These are phyloP conservation scores for Suhomyces choctaworum DNA, from an alignment of 1,139 yeast species.

Conservation along the genomic window DNA sequence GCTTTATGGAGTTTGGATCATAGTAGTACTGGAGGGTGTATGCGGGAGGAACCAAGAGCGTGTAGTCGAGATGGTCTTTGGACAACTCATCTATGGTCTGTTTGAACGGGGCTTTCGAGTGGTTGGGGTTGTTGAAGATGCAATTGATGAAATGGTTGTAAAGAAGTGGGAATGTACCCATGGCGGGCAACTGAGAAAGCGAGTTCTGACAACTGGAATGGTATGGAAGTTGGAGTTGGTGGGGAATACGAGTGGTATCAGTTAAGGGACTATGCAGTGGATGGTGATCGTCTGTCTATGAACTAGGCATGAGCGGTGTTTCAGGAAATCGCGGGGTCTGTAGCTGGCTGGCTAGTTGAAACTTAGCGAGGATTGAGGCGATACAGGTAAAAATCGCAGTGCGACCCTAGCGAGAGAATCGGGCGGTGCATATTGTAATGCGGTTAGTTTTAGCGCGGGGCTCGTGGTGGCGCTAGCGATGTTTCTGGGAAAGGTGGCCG, in stretches of 20 bases:
- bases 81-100: constrained; percentile 45
- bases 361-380: no score
- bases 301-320: no score
- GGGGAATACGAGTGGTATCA: neutral
- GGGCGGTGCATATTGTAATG: no score
- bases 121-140: constrained; percentile 65
- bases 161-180: constrained; percentile 35
- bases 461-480: no score
- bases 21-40: constrained; percentile 48
- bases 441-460: no score
- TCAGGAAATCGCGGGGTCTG: no score
- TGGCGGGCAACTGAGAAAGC: no score
- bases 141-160: constrained; percentile 68
- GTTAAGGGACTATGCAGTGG: neutral
- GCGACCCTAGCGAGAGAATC: no score
- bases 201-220: neutral
- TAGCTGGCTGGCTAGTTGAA: no score
- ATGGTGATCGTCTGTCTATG: no score
- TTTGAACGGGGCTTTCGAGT: constrained; percentile 51
- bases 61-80: constrained; percentile 46
- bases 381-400: no score
- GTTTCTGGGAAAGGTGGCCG: no score
- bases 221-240: neutral
- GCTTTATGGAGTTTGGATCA: constrained; percentile 45
- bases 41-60: constrained; percentile 64